A percentile compares a stretch with the other conserved stretches of the same genome.
Conservation (phyloP, 1,284 basidiomycete genomes). For the Rhodofomes roseus region DNA sequence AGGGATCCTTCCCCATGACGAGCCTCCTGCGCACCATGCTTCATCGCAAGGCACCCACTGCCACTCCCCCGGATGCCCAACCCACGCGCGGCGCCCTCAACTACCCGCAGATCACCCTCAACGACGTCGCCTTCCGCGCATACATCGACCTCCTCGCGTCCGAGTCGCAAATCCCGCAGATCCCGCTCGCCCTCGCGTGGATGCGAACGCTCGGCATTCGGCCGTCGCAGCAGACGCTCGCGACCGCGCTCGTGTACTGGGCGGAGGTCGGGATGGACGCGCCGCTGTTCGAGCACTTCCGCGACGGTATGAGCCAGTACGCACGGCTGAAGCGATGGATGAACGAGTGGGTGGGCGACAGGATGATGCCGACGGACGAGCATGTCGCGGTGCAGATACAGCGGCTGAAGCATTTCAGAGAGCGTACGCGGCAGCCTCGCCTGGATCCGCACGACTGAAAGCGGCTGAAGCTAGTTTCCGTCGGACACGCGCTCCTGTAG, state of each 20-base stretch:
- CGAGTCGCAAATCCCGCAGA: conserved; percentile 47
- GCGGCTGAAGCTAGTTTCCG: no score
- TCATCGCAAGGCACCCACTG: background rate
- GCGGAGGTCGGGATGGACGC: conserved; percentile 63
- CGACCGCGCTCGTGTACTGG: conserved; percentile 65
- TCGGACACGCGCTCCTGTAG: no score
- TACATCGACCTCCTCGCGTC: conserved; percentile 66
- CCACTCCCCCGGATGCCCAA: background rate
- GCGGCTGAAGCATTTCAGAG: conserved; percentile 15
- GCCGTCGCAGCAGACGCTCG: conserved; percentile 55
- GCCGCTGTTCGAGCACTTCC: conserved; percentile 46
- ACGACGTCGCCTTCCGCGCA: conserved; percentile 48
- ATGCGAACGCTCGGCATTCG: conserved; percentile 59
- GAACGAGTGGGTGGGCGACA: conserved; percentile 58
- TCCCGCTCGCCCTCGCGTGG: conserved; percentile 74
- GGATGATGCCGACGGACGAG: conserved; percentile 45
- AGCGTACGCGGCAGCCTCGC: background rate
- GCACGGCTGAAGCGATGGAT: conserved; percentile 57
- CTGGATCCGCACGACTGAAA: background rate
- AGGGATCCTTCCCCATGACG: conserved; percentile 24
- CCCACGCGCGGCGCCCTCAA: conserved; percentile 7
- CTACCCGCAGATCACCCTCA: conserved; percentile 45
- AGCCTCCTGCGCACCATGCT: conserved; percentile 22
- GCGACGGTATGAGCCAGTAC: conserved; percentile 42
- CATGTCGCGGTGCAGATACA: conserved; percentile 17